These are phyloP conservation scores for Sporopachydermia cereana DNA, from an alignment of 1,139 yeast genomes.

Conservation along the genomic window DNA sequence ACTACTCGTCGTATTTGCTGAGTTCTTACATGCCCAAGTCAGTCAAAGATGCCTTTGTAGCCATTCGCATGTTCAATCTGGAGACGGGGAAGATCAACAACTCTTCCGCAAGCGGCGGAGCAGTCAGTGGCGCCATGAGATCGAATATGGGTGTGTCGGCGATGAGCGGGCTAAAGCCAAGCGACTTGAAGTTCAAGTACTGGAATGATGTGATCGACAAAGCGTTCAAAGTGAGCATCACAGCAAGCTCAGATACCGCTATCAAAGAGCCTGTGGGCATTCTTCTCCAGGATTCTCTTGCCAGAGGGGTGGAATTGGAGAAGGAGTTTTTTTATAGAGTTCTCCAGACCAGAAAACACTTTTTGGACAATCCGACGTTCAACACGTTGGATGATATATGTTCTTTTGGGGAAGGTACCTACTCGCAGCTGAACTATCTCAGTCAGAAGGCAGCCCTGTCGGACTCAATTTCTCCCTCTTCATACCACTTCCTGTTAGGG, in stretches of 20 bases:
- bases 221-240: conserved; percentile 28
- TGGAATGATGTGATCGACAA: conserved; percentile 44
- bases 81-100: conserved; percentile 53
- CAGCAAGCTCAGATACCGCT: conserved; percentile 26
- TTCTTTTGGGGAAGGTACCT: conserved; percentile 71
- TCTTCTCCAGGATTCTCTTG: conserved; percentile 39
- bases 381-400: conserved; percentile 47
- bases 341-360: conserved; percentile 47
- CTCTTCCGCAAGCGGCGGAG: conserved; percentile 26
- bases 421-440: conserved; percentile 61
- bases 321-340: conserved; percentile 46
- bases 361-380: conserved; percentile 38
- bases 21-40: conserved; percentile 63
- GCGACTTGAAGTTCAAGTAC: conserved; percentile 46
- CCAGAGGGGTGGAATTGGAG: conserved; percentile 40
- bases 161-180: conserved; percentile 32
- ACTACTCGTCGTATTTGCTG: conserved; percentile 54
- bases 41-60: conserved; percentile 54
- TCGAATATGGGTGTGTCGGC: conserved; percentile 24
- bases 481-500: conserved; percentile 37
- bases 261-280: conserved; percentile 56
- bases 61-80: conserved; percentile 54
- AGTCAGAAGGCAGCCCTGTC: conserved; percentile 53
- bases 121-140: neutral
- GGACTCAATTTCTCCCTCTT: conserved; percentile 46